Evolutionary conservation across 257 asterid genomes (phyloP).

Genomic region (Ehretia macrophylla): DNA sequence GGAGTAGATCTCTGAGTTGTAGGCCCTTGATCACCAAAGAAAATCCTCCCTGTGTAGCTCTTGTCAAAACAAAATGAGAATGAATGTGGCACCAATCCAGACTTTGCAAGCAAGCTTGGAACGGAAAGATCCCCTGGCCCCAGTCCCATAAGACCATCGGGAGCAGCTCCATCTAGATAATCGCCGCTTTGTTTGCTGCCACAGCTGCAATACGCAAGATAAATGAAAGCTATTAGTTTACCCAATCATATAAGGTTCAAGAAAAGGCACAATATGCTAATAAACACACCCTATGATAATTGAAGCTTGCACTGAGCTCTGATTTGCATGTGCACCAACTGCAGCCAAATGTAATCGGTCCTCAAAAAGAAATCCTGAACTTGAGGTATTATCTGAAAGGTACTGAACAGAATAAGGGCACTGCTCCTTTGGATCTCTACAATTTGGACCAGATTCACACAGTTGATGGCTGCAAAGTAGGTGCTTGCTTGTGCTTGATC

Average conservation of each 20-base stretch:
- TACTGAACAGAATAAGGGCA: conserved; percentile 66
- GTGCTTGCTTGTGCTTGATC: conserved; percentile 59
- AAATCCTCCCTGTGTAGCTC: conserved; percentile 64
- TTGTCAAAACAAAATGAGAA: conserved; percentile 76
- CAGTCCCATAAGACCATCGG: conserved; percentile 79
- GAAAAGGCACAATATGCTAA: background rate
- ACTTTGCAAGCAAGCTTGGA: conserved; percentile 70
- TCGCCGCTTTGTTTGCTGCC: conserved; percentile 78
- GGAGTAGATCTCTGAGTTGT: conserved; percentile 53
- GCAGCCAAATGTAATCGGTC: conserved; percentile 59
- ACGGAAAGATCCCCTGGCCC: conserved; percentile 80
- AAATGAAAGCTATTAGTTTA: background rate
- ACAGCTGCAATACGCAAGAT: conserved; percentile 46
- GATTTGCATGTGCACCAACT: conserved; percentile 36
- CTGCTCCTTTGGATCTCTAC: conserved; percentile 46
- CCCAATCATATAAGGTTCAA: conserved; percentile 2
- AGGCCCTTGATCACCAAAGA: conserved; percentile 79
- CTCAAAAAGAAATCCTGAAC: conserved; percentile 72
- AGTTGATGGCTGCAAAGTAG: conserved; percentile 63
- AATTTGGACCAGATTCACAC: conserved; percentile 47
- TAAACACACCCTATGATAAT: conserved; percentile 54
- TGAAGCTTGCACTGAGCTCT: conserved; percentile 41
- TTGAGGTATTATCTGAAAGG: conserved; percentile 55
- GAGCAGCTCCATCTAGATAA: conserved; percentile 74
- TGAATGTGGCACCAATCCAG: conserved; percentile 65